Conservation (phyloP, 306 rosid genomes). For the Hippophae rhamnoides region DNA sequence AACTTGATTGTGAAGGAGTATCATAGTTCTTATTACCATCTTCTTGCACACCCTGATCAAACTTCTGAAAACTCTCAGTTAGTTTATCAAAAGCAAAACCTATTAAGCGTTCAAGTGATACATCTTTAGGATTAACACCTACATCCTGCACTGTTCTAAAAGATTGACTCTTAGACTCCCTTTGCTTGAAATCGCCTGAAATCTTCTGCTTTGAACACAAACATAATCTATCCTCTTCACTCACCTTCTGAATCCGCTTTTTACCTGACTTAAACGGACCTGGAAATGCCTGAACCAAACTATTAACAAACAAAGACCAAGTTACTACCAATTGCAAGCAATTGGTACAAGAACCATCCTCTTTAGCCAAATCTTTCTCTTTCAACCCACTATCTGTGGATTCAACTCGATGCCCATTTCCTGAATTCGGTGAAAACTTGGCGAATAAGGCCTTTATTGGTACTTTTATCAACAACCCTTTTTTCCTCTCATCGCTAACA, state of each 20-base stretch:
- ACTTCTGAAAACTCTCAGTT: constrained; percentile 49
- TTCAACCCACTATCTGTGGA: constrained; percentile 17
- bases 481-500: constrained; percentile 42
- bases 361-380: constrained; percentile 38
- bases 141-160: constrained; percentile 23
- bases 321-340: constrained; percentile 72
- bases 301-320: constrained; percentile 68
- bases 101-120: constrained; percentile 56
- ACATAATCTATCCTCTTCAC: constrained; percentile 41
- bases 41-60: constrained; percentile 39
- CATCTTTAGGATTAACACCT: constrained; percentile 34
- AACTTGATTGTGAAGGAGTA: constrained; percentile 8
- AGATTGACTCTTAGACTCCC: constrained; percentile 34
- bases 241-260: constrained; percentile 54
- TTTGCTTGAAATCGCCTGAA: constrained; percentile 48
- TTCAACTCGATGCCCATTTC: constrained; percentile 34
- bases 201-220: constrained; percentile 37
- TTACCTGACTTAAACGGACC: constrained; percentile 63
- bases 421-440: constrained; percentile 48
- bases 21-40: constrained; percentile 23
- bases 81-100: constrained; percentile 72
- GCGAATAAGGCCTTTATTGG: constrained; percentile 64
- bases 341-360: constrained; percentile 57
- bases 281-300: constrained; percentile 72
- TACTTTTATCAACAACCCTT: constrained; percentile 49